phyloP scores from a whole-genome alignment of 192 early-diverging fungal species.

The Linnemannia schmuckeri region DNA sequence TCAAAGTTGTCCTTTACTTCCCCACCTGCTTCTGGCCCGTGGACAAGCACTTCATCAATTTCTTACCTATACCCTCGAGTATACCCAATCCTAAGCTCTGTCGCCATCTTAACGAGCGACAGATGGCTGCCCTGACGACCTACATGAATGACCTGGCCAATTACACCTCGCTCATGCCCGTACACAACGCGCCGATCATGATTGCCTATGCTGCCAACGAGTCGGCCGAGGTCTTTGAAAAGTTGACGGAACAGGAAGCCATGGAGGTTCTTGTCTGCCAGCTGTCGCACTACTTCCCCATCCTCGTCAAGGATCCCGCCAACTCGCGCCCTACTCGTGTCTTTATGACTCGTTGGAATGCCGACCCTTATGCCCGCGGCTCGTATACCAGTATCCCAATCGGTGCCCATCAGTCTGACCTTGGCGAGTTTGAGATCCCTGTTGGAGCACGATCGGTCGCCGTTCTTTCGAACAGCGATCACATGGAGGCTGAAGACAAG shows the following conservation, averaged over 20 bases:
- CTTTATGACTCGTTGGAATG: conserved; percentile 58
- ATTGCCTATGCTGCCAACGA: conserved; percentile 52
- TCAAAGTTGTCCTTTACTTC: conserved; percentile 54
- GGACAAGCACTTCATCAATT: conserved; percentile 54
- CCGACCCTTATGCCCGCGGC: conserved; percentile 60
- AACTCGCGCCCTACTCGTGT: conserved; percentile 21
- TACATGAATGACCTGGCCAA: conserved; percentile 52
- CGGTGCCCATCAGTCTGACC: conserved; percentile 52
- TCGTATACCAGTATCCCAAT: conserved; percentile 63
- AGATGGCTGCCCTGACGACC: conserved; percentile 38
- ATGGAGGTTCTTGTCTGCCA: conserved; percentile 51
- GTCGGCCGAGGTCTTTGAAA: conserved; percentile 45
- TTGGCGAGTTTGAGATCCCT: conserved; percentile 57
- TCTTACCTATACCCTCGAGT: conserved; percentile 44
- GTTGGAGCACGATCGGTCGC: conserved; percentile 32
- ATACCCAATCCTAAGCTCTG: conserved; percentile 41
- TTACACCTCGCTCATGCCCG: conserved; percentile 55
- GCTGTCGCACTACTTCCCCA: conserved; percentile 40
- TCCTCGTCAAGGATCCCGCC: conserved; percentile 26
- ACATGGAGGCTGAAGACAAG: neutral
- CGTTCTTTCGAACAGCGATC: conserved; percentile 2
- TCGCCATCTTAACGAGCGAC: conserved; percentile 45
- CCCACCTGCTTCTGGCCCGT: conserved; percentile 52
- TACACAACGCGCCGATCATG: conserved; percentile 40
- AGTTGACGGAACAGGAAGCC: conserved; percentile 40